Evolutionary conservation across 306 rosid genomes (phyloP), one percentile per base, ranked within the genome.

Genomic region (Corylus heterophylla): DNA sequence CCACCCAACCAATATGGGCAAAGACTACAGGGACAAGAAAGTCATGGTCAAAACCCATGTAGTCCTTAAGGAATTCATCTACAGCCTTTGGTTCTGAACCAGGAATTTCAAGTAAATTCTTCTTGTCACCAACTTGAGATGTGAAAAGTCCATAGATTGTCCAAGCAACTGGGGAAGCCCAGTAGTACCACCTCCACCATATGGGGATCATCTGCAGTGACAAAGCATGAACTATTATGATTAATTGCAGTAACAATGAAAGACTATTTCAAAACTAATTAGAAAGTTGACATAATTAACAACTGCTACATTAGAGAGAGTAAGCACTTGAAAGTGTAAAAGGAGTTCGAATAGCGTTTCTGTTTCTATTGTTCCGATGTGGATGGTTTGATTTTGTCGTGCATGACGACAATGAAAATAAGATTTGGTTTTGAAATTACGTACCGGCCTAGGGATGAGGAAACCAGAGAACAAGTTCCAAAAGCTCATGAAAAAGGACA

Each of bases 381-480:
- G 35, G 35, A 31, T 31, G 35, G 35, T 31, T 31, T 31, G 35
- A 31, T 16, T 29, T 61, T 61, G 7, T 27, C 7, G 39, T 39
- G 50, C 71, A 7, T 17, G 71, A 4, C 5, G 2, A 67, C 8
- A 5, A 66, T 66, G 49, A 66, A 67, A 67, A 48, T 17, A 39
- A 66, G 71, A 37, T 66, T 35, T 37, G 8, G 50, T n/a, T 39
- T 67, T 39, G 25, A n/a, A 18, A 18, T 59, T 20, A 79, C 89
- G 27, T 85, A 94, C 98, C 86, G 91, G 86, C 76, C 96, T 85
- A 5, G 92, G 89, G 71, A 92, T 82, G 58, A 94, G 64, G 76
- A 94, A 94, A 67, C 97, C 98, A 11, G 96, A 90, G 82, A 94
- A 94, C 82, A 94, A 82, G 85, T 90, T 92, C 98, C 97, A 94